Conservation (phyloP, 2,329 filamentous ascomycete genomes). For the Paecilomyces fulvus region DNA sequence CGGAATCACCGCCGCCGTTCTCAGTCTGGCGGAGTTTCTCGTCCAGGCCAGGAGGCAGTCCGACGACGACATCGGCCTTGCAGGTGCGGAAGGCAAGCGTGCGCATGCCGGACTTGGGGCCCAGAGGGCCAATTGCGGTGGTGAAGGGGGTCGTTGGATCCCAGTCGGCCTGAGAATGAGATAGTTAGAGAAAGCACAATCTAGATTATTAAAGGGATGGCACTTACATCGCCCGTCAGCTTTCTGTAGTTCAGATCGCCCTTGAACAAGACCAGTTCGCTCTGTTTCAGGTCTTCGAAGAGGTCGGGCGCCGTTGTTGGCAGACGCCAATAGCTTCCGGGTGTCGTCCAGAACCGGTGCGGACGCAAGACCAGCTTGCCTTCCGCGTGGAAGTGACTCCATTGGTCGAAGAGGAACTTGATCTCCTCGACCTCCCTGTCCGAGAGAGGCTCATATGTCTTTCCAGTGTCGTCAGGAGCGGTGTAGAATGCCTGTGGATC, state of each 20-base stretch:
- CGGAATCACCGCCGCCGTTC: slow-evolving; percentile 62
- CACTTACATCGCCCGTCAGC: slow-evolving; percentile 72
- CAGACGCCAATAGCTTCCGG: slow-evolving; percentile 81
- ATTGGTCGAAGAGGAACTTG: slow-evolving; percentile 70
- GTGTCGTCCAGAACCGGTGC: slow-evolving; percentile 85
- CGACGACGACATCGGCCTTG: slow-evolving; percentile 94
- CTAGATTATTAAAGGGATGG: slow-evolving; percentile 4
- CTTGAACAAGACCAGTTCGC: slow-evolving; percentile 91
- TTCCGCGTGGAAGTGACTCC: slow-evolving; percentile 70
- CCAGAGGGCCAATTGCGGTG: slow-evolving; percentile 77
- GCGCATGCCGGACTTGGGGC: slow-evolving; percentile 71
- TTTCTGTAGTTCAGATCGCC: slow-evolving; percentile 96
- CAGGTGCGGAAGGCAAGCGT: slow-evolving; percentile 83
- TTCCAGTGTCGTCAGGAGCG: slow-evolving; percentile 56
- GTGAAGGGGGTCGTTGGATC: slow-evolving; percentile 78
- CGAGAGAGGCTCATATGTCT: slow-evolving; percentile 53
- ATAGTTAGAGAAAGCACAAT: slow-evolving; percentile 1
- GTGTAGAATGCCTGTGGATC: slow-evolving; percentile 72
- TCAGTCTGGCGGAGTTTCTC: slow-evolving; percentile 64
- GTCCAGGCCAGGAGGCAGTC: slow-evolving; percentile 71
- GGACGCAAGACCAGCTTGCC: slow-evolving; percentile 76
- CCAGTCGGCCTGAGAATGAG: slow-evolving; percentile 66
- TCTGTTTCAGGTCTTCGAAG: slow-evolving; percentile 67
- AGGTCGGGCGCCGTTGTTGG: slow-evolving; percentile 60
- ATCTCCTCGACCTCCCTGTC: slow-evolving; percentile 61